Conservation (phyloP, 148 eudicot genomes). For the Camellia granthamiana region DNA sequence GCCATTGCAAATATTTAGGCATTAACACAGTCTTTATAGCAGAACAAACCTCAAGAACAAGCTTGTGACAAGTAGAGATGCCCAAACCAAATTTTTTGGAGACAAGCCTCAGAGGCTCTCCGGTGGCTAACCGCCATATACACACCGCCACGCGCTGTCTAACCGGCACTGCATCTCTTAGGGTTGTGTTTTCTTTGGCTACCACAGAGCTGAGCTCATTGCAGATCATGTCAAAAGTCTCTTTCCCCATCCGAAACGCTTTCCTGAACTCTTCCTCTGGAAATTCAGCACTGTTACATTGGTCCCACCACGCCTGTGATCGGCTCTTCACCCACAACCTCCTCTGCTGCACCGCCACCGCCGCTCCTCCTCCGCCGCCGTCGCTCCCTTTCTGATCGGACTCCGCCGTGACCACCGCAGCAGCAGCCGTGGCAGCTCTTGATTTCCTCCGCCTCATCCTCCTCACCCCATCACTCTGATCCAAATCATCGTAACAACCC, state of each 20-base stretch:
- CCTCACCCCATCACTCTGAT: conserved; percentile 24
- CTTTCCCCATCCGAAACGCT: conserved; percentile 74
- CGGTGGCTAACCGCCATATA: conserved; percentile 81
- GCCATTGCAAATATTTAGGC: conserved; percentile 83
- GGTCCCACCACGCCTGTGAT: conserved; percentile 90
- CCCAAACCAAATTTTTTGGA: conserved; percentile 84
- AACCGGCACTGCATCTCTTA: conserved; percentile 84
- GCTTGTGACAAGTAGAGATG: conserved; percentile 86
- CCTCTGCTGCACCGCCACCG: conserved; percentile 39
- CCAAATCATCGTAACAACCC: conserved; percentile 27
- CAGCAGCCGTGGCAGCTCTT: neutral
- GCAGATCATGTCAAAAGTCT: conserved; percentile 72
- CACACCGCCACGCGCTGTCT: conserved; percentile 83
- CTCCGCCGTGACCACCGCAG: conserved; percentile 1
- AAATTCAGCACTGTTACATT: conserved; percentile 59
- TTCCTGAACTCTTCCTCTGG: conserved; percentile 70
- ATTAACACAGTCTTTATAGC: conserved; percentile 77
- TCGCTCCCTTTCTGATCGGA: conserved; percentile 3
- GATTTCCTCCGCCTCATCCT: neutral
- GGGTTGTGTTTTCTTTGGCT: conserved; percentile 76
- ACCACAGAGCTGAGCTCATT: conserved; percentile 68
- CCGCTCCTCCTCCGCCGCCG: neutral
- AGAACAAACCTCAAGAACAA: conserved; percentile 80
- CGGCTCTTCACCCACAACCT: conserved; percentile 83
- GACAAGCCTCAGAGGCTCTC: conserved; percentile 77